Base-by-base conservation (phyloP, 169 alveolate genomes). In the Eimeria necatrix region DNA sequence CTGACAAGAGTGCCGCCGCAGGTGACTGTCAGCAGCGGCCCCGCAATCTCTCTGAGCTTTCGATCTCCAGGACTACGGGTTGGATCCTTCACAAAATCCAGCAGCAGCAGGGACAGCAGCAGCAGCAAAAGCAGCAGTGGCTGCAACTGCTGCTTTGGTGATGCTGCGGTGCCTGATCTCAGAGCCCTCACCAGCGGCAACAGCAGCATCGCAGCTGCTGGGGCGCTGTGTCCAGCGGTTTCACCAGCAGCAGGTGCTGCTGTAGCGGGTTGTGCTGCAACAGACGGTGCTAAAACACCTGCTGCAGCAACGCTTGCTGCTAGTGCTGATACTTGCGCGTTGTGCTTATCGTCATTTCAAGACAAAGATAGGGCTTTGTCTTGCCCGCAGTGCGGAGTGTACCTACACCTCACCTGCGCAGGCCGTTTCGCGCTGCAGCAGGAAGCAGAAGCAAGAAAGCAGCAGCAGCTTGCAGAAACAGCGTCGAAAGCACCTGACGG, bases 21-120 rank as follows among this genome's bases (percentile, higher is more conserved):
- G 73, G 74, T 81, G 51, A 52, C 90, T 10, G 74, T 81, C 90
- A 81, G 90, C 90, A 51, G 73, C 73, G 90, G 90, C 56, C 90
- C 70, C 74, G 16, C 52, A 4, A 49, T 52, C 26, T 81, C 90
- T 0, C 10, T 53, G 53, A 10, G 56, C 90, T 52, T 53, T 32
- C 90, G 9, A 9, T 24, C 26, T n/a, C 90, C 90, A 51, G 87
- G 64, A 46, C 32, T 76, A 16, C 87, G 87, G 12, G 87, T 76
- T n/a, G 64, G 61, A 0, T 53, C 59, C 41, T 49, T 76, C 32
- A 71, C 83, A 6, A 52, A 32, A 32, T 32, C 56, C 83, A 71
- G 83, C 83, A 71, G 53, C 83, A 71, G 53, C 83, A 32, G 41
- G 41, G 41, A 32, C 41, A 71, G 78, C 48, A 68, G 78, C 41